These are phyloP conservation scores for Rubroboletus pulcherrimus DNA, from an alignment of 768 basidiomycete genomes.

Conservation along the genomic window DNA sequence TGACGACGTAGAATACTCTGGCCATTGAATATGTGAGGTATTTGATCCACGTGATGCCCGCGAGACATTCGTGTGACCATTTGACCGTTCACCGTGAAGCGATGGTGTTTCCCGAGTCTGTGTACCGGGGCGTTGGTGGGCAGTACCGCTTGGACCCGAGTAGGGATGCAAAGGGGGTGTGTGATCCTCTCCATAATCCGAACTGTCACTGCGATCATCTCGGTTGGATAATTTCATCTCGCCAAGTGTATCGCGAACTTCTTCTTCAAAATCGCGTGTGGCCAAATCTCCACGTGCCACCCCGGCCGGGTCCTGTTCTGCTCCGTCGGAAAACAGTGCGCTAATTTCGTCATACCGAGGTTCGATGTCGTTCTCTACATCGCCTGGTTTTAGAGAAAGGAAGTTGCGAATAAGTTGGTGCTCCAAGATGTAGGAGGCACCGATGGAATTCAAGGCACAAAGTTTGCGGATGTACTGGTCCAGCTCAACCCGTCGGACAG, in stretches of 20 bases:
- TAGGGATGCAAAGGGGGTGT: constrained; percentile 37
- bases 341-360: constrained; percentile 58
- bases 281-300: constrained; percentile 24
- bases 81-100: constrained; percentile 32
- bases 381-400: constrained; percentile 81
- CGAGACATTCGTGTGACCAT: constrained; percentile 16
- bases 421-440: constrained; percentile 77
- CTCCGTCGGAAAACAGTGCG: constrained; percentile 40
- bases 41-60: constrained; percentile 32
- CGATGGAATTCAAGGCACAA: constrained; percentile 61
- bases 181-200: constrained; percentile 59
- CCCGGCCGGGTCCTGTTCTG: constrained; percentile 37
- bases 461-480: constrained; percentile 85
- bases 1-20: constrained; percentile 36
- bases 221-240: constrained; percentile 45
- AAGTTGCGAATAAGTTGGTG: constrained; percentile 79
- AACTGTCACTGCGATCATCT: constrained; percentile 54
- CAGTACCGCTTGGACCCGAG: constrained; percentile 26
- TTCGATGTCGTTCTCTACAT: constrained; percentile 66
- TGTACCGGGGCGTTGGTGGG: constrained; percentile 50
- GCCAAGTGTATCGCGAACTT: constrained; percentile 49
- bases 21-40: constrained; percentile 26
- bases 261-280: constrained; percentile 36
- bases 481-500: constrained; percentile 74
- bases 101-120: constrained; percentile 30